Evolutionary conservation across 1,139 yeast species (phyloP).

Genomic region (Saccharomyces hybrid): DNA sequence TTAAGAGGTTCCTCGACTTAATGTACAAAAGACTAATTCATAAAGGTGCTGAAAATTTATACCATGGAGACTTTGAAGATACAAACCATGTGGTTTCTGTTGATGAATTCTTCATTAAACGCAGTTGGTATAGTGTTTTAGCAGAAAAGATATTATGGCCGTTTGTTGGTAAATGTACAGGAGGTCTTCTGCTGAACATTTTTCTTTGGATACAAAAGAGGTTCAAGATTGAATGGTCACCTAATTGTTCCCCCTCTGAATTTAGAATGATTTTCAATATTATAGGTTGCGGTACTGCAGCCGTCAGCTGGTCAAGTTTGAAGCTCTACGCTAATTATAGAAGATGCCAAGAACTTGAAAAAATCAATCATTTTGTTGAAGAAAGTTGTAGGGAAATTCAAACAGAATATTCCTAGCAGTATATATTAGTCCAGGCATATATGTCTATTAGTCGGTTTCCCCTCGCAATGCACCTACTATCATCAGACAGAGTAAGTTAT

Average conservation of each 20-base stretch:
- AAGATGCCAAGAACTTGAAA: background rate
- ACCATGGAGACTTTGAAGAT: background rate
- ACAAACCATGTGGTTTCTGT: background rate
- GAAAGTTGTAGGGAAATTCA: background rate
- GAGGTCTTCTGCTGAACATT: slow-evolving; percentile 1
- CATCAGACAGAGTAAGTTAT: no score
- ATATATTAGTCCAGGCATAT: background rate
- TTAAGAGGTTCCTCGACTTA: background rate
- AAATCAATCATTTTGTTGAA: background rate
- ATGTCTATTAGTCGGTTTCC: no score
- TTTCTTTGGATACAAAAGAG: slow-evolving; percentile 2
- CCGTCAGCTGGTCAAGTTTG: background rate
- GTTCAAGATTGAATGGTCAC: background rate
- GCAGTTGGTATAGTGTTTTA: slow-evolving; percentile 14
- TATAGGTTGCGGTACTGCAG: slow-evolving; percentile 7
- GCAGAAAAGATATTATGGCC: slow-evolving; percentile 10
- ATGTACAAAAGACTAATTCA: background rate
- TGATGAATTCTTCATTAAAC: slow-evolving; percentile 5
- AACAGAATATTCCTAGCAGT: background rate
- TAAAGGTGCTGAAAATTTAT: background rate
- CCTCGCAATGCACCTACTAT: no score
- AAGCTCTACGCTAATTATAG: background rate
- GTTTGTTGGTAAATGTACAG: slow-evolving; percentile 4
- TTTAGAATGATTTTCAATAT: slow-evolving; percentile 34
- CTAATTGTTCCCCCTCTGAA: slow-evolving; percentile 11